Percentiles rank a stretch among this genome's conserved stretches.
Conservation (phyloP, 495 filamentous ascomycete species). For the Penicillium coffeae region DNA sequence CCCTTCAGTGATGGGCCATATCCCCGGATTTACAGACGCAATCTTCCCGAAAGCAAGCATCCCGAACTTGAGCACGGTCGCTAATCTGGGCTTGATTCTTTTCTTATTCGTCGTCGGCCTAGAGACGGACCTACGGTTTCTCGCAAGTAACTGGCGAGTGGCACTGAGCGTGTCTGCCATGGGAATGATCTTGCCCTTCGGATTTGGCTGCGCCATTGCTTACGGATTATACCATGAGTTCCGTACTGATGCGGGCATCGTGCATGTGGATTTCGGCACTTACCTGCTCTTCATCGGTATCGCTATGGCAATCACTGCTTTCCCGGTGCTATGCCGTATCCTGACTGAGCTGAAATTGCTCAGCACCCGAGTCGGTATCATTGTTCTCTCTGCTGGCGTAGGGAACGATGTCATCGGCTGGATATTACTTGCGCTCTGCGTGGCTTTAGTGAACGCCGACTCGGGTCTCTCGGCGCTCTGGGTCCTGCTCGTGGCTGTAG, state of each 20-base stretch:
- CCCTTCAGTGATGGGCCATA: constrained; percentile 78
- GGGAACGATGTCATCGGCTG: constrained; percentile 95
- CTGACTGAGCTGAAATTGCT: constrained; percentile 89
- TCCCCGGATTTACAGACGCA: constrained; percentile 71
- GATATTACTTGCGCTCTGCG: constrained; percentile 91
- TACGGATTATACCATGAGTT: constrained; percentile 85
- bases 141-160: constrained; percentile 81
- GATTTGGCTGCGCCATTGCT: constrained; percentile 69
- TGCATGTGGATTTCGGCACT: constrained; percentile 69
- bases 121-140: constrained; percentile 85
- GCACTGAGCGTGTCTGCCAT: constrained; percentile 77
- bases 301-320: constrained; percentile 93
- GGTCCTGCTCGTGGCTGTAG: constrained; percentile 72
- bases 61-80: constrained; percentile 72
- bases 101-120: constrained; percentile 92
- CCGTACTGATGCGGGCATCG: constrained; percentile 55
- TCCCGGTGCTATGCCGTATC: constrained; percentile 93
- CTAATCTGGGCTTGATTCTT: constrained; percentile 84
- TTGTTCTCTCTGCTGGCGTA: constrained; percentile 88
- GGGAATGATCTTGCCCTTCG: constrained; percentile 80
- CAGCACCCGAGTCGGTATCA: constrained; percentile 78
- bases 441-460: constrained; percentile 87
- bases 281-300: constrained; percentile 94
- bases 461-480: constrained; percentile 82
- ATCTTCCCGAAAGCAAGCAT: constrained; percentile 76